Conservation (phyloP, 2,329 filamentous ascomycete species). For the Colletotrichum magnum region DNA sequence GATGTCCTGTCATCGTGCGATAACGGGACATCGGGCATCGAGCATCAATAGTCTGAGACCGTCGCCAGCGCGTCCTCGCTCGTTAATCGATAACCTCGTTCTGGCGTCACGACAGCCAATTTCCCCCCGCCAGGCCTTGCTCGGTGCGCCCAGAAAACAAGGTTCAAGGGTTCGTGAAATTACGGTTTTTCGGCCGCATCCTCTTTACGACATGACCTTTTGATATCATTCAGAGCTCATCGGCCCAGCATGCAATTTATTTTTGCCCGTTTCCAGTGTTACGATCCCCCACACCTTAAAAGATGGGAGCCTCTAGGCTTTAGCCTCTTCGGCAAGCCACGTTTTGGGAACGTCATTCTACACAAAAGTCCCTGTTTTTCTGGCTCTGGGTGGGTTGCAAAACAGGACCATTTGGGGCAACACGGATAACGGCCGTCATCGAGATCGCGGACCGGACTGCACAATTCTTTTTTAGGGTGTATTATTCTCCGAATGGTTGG, state of each 20-base stretch:
- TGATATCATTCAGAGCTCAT: conserved; percentile 30
- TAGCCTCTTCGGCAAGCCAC: conserved; percentile 19
- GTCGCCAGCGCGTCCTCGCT: too few relatives aligned
- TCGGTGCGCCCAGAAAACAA: conserved; percentile 15
- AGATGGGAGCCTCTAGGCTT: conserved; percentile 6
- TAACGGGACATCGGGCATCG: too few relatives aligned
- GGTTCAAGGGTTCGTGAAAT: conserved; percentile 36
- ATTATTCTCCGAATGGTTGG: conserved; percentile 24
- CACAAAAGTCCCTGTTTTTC: conserved; percentile 13
- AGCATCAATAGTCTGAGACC: too few relatives aligned
- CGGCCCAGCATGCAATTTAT: conserved; percentile 16
- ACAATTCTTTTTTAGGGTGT: conserved; percentile 7
- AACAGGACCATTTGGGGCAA: conserved; percentile 2
- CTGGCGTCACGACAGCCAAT: conserved; percentile 20
- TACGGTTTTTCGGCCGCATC: conserved; percentile 27
- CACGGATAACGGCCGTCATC: conserved; percentile 26
- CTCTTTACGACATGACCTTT: conserved; percentile 2
- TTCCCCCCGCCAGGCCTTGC: conserved; percentile 22
- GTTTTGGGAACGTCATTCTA: conserved; percentile 30
- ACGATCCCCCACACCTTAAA: conserved; percentile 18
- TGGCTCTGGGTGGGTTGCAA: conserved; percentile 1
- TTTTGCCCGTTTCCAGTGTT: conserved; percentile 18
- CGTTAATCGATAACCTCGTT: conserved; percentile 6
- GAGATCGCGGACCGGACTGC: conserved; percentile 17
- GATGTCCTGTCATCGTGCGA: too few relatives aligned